These are phyloP conservation scores for Chlamydomonas sp. DNA, from an alignment of 139 green algal genomes.

Conservation along the genomic window DNA sequence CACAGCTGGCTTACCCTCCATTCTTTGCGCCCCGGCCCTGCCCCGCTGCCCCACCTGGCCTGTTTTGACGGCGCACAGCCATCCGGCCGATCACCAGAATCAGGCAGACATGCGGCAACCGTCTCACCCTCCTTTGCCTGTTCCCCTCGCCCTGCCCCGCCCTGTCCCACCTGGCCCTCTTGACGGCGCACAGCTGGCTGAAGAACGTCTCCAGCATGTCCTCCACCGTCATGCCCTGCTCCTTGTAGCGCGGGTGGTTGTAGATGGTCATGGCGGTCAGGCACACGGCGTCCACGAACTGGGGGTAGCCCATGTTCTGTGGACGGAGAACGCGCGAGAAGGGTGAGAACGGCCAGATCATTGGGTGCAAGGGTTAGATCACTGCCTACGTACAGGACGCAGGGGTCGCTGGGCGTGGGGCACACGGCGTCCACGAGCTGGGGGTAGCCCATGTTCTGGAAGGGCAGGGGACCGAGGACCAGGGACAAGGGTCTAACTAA, in stretches of 20 bases:
- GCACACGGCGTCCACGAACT: slow-evolving; percentile 52
- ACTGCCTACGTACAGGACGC: no score
- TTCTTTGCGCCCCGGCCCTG: no score
- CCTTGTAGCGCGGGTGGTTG: slow-evolving; percentile 39
- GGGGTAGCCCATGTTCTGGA: slow-evolving; percentile 43
- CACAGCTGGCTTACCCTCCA: slow-evolving; percentile 35
- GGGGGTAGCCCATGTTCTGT: slow-evolving; percentile 45
- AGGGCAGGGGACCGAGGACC: neutral
- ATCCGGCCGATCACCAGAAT: no score
- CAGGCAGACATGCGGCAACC: neutral
- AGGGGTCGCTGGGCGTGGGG: slow-evolving; percentile 12
- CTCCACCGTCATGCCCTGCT: slow-evolving; percentile 41
- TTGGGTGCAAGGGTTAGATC: no score
- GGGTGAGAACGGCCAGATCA: neutral
- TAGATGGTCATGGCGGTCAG: slow-evolving; percentile 51
- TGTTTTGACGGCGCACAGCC: no score
- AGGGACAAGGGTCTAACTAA: neutral
- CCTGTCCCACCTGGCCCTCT: slow-evolving; percentile 4
- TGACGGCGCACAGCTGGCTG: slow-evolving; percentile 35
- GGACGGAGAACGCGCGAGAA: neutral
- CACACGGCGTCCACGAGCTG: slow-evolving; percentile 52
- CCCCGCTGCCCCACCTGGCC: no score
- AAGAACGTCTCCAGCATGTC: slow-evolving; percentile 61
- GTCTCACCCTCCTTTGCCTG: neutral
- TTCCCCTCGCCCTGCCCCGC: neutral